A percentile compares a stretch with the other conserved stretches of the same genome.
Evolutionary conservation across 1,284 basidiomycete genomes (phyloP).

Genomic region (Tranzscheliella williamsii): DNA sequence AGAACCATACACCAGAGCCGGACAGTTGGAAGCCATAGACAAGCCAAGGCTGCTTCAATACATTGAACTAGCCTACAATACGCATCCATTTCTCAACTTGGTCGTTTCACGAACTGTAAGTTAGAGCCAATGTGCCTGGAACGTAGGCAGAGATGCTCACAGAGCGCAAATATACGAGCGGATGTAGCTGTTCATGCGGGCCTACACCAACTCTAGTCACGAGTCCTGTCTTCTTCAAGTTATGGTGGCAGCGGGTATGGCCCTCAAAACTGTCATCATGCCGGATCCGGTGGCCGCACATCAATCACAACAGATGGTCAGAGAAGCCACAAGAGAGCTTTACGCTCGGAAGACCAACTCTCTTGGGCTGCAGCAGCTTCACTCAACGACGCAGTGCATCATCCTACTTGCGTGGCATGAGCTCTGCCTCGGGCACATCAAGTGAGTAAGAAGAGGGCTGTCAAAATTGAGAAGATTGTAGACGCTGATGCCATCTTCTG

Average conservation of each 20-base stretch:
- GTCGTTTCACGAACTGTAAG: constrained; percentile 24
- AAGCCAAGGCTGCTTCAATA: constrained; percentile 1
- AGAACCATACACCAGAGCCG: no score
- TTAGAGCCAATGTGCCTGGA: no score
- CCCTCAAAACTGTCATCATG: not conserved
- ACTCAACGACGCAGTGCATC: constrained; percentile 1
- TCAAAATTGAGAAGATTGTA: not conserved
- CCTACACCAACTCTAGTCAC: not conserved
- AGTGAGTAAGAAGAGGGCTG: no score
- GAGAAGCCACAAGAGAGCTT: no score
- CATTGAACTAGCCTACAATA: constrained; percentile 10
- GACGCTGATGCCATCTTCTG: not conserved
- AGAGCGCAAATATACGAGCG: not conserved
- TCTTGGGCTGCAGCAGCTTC: no score
- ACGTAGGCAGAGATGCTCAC: not conserved
- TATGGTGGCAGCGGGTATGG: constrained; percentile 4
- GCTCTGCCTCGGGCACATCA: constrained; percentile 7
- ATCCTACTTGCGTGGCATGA: constrained; percentile 38
- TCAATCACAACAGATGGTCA: no score
- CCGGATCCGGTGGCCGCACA: not conserved
- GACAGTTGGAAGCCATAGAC: not conserved
- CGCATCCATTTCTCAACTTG: constrained; percentile 23
- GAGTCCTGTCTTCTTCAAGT: constrained; percentile 6
- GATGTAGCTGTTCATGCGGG: constrained; percentile 4
- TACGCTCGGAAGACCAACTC: no score